Percentiles rank a stretch among this genome's conserved stretches.
These are phyloP conservation scores for Suillus placidus DNA, from an alignment of 768 basidiomycete genomes.

Conservation along the genomic window DNA sequence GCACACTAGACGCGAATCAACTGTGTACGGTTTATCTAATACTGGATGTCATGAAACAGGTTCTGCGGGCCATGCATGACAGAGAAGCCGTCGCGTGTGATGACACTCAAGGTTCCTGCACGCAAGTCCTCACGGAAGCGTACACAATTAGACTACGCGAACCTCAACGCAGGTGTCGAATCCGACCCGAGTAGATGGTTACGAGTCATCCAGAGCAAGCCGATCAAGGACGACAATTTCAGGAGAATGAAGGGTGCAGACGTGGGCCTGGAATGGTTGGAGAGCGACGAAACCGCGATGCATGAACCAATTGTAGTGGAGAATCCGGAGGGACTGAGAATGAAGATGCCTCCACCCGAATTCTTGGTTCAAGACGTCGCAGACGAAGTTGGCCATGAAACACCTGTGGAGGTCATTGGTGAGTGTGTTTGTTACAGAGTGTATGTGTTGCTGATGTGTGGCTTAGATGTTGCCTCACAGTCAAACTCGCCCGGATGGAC, in stretches of 20 bases:
- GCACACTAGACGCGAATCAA: slow-evolving; percentile 14
- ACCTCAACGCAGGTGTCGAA: slow-evolving; percentile 64
- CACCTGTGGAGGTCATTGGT: slow-evolving; percentile 92
- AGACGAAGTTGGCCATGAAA: slow-evolving; percentile 73
- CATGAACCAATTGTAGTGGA: slow-evolving; percentile 83
- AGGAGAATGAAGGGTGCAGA: slow-evolving; percentile 66
- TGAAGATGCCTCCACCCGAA: slow-evolving; percentile 78
- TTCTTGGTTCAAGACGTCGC: slow-evolving; percentile 84
- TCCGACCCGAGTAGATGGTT: slow-evolving; percentile 67
- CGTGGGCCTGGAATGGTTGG: slow-evolving; percentile 75
- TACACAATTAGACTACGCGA: slow-evolving; percentile 77
- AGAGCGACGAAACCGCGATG: slow-evolving; percentile 71
- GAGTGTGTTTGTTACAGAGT: slow-evolving; percentile 20
- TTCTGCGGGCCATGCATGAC: slow-evolving; percentile 68
- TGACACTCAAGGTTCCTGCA: slow-evolving; percentile 76
- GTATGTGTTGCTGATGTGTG: slow-evolving; percentile 10
- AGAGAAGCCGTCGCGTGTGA: slow-evolving; percentile 59
- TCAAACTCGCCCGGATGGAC: slow-evolving; percentile 87
- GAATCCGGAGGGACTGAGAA: slow-evolving; percentile 78
- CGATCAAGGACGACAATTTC: slow-evolving; percentile 65
- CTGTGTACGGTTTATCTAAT: slow-evolving; percentile 21
- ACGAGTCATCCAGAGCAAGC: slow-evolving; percentile 68
- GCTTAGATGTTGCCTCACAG: slow-evolving; percentile 84
- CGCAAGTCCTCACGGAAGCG: slow-evolving; percentile 83
- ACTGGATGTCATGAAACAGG: slow-evolving; percentile 43